Base-by-base conservation (phyloP, 495 filamentous ascomycete species). In the Tuber calosporum region DNA sequence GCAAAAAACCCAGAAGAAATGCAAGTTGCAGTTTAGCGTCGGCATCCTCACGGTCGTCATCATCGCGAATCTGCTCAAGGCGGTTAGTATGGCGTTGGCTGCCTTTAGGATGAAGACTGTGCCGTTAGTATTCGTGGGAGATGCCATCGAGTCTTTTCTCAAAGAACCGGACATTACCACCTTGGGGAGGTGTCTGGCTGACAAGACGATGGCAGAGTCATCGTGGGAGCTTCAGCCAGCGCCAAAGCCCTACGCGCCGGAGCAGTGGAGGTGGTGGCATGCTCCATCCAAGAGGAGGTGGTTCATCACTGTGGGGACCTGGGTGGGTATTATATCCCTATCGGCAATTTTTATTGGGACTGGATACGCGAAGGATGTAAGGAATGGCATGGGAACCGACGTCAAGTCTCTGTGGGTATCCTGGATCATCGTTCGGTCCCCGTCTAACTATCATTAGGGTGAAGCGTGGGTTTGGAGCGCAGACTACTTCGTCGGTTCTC, bases 71-170 rank as follows among this genome's bases (percentile, higher is more conserved):
- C n/a, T 81, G 9, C 70, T 83, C 11, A 87, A 87, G 67, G 53
- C 53, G 26, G 19, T 62, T 7, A n/a, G 26, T 62, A 85, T 86
- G 81, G 73, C 80, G 20, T 48, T 83, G 42, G 81, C 82, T 0
- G 73, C 79, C 13, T 34, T 74, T 42, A 37, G 70, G 67, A 66
- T 68, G 26, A 39, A 40, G 45, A 72, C 66, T 26, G 30, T 40
- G 26, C 83, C 83, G 1, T 74, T 89, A 4, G 77, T 86, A 0
- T 87, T 85, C 0, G 66, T 87, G 1, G 88, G 88, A 9, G 87
- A 89, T 79, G 85, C 86, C 11, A 77, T 89, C 15, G 75, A 80
- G 6, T 85, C 83, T 0, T 88, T 87, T 72, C 77, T 89, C 9
- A 74, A 81, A 1, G 74, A 58, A 0, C 84, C 84, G 0, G 86